Evolutionary conservation across 768 basidiomycete genomes (phyloP).

Genomic region (Pleurotus citrinopileatus): DNA sequence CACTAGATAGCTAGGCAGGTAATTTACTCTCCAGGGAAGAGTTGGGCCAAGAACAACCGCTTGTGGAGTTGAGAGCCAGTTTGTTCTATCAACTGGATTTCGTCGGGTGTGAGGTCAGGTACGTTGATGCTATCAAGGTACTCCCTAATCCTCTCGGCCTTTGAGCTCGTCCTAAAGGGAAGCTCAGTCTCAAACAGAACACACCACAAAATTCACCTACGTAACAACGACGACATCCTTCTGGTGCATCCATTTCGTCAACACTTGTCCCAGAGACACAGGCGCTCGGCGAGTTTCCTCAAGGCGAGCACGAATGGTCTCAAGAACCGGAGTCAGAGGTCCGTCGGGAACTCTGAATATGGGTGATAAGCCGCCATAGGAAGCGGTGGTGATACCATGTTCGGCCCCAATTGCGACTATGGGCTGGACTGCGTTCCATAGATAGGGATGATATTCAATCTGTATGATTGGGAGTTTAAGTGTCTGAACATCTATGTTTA

Average conservation of each 20-base stretch:
- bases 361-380: constrained; percentile 59
- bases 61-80: constrained; percentile 48
- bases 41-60: constrained; percentile 36
- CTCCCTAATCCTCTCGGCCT: constrained; percentile 43
- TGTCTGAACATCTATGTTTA: background rate
- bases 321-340: constrained; percentile 56
- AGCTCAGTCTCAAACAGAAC: background rate
- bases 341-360: constrained; percentile 44
- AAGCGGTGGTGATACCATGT: constrained; percentile 62
- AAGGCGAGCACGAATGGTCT: constrained; percentile 47
- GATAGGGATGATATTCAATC: constrained; percentile 73
- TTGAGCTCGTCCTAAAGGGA: constrained; percentile 45
- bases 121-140: constrained; percentile 35
- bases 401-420: constrained; percentile 52
- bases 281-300: constrained; percentile 36
- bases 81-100: constrained; percentile 59
- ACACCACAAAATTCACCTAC: constrained; percentile 29
- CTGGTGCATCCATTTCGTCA: constrained; percentile 64
- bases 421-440: constrained; percentile 56
- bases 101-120: constrained; percentile 54
- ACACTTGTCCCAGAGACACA: constrained; percentile 58
- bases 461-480: constrained; percentile 21
- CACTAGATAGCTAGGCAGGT: background rate
- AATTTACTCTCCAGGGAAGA: constrained; percentile 31
- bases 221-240: constrained; percentile 68